phyloP scores from a whole-genome alignment of 495 filamentous ascomycete genomes.

The Melanomma pulvis-pyrius region DNA sequence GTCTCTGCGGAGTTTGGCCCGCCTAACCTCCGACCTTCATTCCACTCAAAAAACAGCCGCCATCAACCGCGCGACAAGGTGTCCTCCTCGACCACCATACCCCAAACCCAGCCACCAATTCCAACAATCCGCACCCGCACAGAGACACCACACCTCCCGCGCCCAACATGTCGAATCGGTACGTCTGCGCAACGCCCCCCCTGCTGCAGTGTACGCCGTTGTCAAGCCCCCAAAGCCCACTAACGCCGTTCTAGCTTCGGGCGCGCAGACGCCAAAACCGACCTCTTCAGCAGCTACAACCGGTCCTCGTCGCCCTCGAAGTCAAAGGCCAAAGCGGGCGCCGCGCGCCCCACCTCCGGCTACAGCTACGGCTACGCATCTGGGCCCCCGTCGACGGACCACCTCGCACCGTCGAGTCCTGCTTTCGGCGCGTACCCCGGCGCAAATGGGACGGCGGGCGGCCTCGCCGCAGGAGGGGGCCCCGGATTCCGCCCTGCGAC shows the following conservation, averaged over 20 bases:
- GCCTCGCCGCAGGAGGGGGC: slow-evolving; percentile 35
- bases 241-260: slow-evolving; percentile 20
- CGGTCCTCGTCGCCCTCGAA: slow-evolving; percentile 37
- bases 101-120: background rate
- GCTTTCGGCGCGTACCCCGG: slow-evolving; percentile 57
- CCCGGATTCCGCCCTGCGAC: slow-evolving; percentile 67
- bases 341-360: slow-evolving; percentile 51
- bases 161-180: slow-evolving; percentile 9
- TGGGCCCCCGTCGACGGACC: slow-evolving; percentile 51
- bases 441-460: slow-evolving; percentile 44
- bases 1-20: background rate
- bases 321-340: slow-evolving; percentile 22
- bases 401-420: slow-evolving; percentile 34
- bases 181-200: too few relatives aligned
- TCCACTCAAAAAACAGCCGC: background rate
- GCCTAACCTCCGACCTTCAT: background rate
- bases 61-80: slow-evolving; percentile 1
- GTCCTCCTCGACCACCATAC: slow-evolving; percentile 6
- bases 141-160: background rate
- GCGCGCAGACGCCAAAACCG: slow-evolving; percentile 56
- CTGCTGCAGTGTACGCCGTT: too few relatives aligned
- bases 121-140: background rate
- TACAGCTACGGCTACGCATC: slow-evolving; percentile 55
- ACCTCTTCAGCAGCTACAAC: slow-evolving; percentile 82
- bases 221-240: too few relatives aligned